A percentile compares a stretch with the other conserved stretches of the same genome.
These are phyloP conservation scores for Hypoxylon sp. DNA, from an alignment of 2,329 filamentous ascomycete species.

Conservation along the genomic window DNA sequence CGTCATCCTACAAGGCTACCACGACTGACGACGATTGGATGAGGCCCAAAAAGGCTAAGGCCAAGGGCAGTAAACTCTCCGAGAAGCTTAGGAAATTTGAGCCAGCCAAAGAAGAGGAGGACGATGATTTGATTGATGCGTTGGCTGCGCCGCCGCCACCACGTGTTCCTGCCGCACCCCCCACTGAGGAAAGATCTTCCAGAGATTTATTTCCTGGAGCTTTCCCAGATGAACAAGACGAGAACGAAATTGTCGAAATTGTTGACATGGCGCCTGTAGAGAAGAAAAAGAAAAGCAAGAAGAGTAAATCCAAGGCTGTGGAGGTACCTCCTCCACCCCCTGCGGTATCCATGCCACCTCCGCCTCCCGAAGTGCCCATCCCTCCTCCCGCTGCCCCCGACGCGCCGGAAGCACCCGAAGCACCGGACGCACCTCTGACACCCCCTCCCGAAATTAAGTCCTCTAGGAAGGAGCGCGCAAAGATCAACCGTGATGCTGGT, in stretches of 20 bases:
- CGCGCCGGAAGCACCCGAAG: slow-evolving; percentile 35
- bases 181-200: slow-evolving; percentile 56
- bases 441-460: slow-evolving; percentile 71
- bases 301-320: slow-evolving; percentile 55
- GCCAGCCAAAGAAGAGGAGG: slow-evolving; percentile 57
- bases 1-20: slow-evolving; percentile 56
- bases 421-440: slow-evolving; percentile 64
- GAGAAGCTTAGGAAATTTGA: slow-evolving; percentile 72
- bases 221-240: slow-evolving; percentile 52
- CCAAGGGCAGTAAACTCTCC: slow-evolving; percentile 65
- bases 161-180: slow-evolving; percentile 52
- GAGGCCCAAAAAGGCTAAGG: slow-evolving; percentile 64
- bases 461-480: slow-evolving; percentile 81
- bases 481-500: slow-evolving; percentile 78
- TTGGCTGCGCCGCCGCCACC: slow-evolving; percentile 59
- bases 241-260: slow-evolving; percentile 65
- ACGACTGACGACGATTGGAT: slow-evolving; percentile 57
- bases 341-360: slow-evolving; percentile 38
- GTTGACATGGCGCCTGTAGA: slow-evolving; percentile 64
- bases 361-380: slow-evolving; percentile 56
- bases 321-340: slow-evolving; percentile 53
- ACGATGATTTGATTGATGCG: slow-evolving; percentile 55
- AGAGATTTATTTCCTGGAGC: slow-evolving; percentile 54
- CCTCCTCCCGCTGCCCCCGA: slow-evolving; percentile 65
- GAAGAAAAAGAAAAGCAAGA: slow-evolving; percentile 61